Conservation (phyloP, 345 rosid species). For the Aurinia saxatilis region DNA sequence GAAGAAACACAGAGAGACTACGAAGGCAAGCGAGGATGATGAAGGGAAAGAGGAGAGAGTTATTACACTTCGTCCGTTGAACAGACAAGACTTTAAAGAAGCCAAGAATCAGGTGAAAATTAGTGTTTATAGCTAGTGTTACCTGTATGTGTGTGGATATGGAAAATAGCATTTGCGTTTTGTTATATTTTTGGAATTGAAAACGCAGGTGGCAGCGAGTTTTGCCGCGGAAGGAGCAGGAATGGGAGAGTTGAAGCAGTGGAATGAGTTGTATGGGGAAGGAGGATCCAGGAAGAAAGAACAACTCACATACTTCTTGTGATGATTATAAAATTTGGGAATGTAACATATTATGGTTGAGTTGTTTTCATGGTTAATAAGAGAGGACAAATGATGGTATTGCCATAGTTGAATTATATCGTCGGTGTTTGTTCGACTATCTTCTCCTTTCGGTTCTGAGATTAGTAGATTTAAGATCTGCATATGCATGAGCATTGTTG, state of each 20-base stretch:
- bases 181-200: background rate
- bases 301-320: conserved; percentile 74
- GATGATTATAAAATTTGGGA: conserved; percentile 18
- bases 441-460: background rate
- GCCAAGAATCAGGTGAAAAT: conserved; percentile 74
- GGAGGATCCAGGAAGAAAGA: conserved; percentile 93
- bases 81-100: conserved; percentile 64
- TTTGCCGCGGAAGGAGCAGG: conserved; percentile 63
- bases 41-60: conserved; percentile 45
- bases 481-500: too few species aligned
- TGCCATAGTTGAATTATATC: background rate
- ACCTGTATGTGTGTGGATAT: too few species aligned
- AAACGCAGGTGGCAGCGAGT: conserved; percentile 82
- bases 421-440: background rate
- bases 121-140: too few species aligned
- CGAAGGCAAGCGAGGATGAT: conserved; percentile 22
- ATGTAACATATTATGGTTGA: conserved; percentile 8
- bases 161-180: conserved; percentile 6
- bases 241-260: conserved; percentile 82
- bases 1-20: conserved; percentile 42
- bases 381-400: background rate
- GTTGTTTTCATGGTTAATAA: background rate
- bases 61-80: conserved; percentile 62
- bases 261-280: conserved; percentile 87
- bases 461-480: background rate